Base-by-base conservation (phyloP, 2,329 filamentous ascomycete genomes). In the Pseudogymnoascus sp. region DNA sequence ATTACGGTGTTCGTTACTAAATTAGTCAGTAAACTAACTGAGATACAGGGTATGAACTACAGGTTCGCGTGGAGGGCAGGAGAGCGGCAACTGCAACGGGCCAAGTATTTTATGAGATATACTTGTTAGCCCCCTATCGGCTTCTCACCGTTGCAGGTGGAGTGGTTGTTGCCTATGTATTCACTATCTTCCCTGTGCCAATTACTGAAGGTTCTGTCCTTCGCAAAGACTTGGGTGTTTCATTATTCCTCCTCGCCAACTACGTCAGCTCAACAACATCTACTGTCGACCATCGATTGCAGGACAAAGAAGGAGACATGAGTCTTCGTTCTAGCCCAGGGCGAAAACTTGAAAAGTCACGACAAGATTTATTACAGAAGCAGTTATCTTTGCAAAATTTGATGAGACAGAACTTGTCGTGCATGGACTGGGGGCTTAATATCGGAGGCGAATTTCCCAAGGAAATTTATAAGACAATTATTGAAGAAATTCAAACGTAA, bases 181-280 rank as follows among this genome's bases (percentile, higher is more conserved):
- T 86, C 85, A 91, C 88, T 0, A 80, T 90, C 62, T 90, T 91
- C 70, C 88, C 88, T 0, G 87, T 82, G 62, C 87, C 88, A 0
- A 81, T 90, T 60, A 88, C 87, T 0, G 88, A 90, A 68, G 84
- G 88, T 62, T 85, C 84, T 1, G 82, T 83, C 64, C 77, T 91
- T 4, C 81, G 89, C 3, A 82, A 83, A 63, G 85, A 86, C 64
- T 77, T 91, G 0, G 87, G 87, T 3, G 81, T 81, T 0, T 83
- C 86, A 0, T 75, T 92, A 3, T 90, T 90, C 70, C 78, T 91
- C 1, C 78, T 90, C 3, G 88, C 87, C 3, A 90, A 89, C 69
- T 89, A 88, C 71, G 89, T 89, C 70, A 86, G 83, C 6, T 83
- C 87, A 65, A 84, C 89, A 66, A 83, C 88, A 66, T 84, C 88